Base-by-base conservation (phyloP, 305 asterid genomes). In the Petunia hybrid region DNA sequence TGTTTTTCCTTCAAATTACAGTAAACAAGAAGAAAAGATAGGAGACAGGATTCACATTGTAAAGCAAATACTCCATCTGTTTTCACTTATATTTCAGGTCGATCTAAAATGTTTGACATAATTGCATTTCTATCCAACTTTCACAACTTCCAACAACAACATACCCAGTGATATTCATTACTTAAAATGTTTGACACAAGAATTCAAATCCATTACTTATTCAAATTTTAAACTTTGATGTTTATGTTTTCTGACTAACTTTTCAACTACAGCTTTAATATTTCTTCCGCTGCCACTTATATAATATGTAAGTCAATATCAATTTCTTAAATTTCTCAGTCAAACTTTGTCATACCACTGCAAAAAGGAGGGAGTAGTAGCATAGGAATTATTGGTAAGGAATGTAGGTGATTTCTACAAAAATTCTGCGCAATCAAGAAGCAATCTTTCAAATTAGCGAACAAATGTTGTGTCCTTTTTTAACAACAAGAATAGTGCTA, bases 11-110 rank as follows among this genome's bases (percentile, higher is more conserved):
- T 42, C 46, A 71, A 51, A 71, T 46, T 60, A 31, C 43, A 12
- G 31, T 48, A 35, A 71, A 38, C 31, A 71, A 46, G 60, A 9
- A 22, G 31, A 71, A 45, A 48, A 55, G 77, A 71, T 31, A 46
- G 31, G 61, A 71, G 61, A 46, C 31, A 71, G 43, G 39, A 45
- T 48, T 48, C 60, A 71, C 61, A 48, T 31, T 48, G 77, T 46
- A 48, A 71, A 10, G 12, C 10, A 3, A 48, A 46, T 10, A 12
- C 31, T 71, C 60, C 60, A 31, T 31, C 59, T 71, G 43, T 70
- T 70, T 70, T 5, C 77, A 71, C 43, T 71, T 71, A 60, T 31
- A 46, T 71, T 71, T 71, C 5, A 35, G 61, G 59, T 46, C 31
- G 39, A 31, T 48, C 43, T 43, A 5, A 46, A 70, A 71, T 46